phyloP scores from a whole-genome alignment of 176 grass and related monocot genomes.

The Aegilops speltoides region DNA sequence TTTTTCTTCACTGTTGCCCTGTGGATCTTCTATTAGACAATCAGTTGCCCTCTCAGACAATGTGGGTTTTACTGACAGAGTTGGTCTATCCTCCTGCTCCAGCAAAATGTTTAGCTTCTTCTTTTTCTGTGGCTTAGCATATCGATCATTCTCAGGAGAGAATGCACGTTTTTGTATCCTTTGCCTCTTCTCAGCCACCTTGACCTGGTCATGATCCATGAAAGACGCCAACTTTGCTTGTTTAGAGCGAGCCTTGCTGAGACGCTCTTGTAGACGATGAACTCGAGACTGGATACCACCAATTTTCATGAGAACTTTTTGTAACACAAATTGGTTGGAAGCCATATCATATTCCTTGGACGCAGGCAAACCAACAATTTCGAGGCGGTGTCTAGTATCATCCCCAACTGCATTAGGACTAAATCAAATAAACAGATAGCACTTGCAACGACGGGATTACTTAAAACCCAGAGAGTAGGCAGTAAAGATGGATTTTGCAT shows the following conservation, averaged over 20 bases:
- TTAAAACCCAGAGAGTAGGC: background rate
- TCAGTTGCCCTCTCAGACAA: conserved; percentile 9
- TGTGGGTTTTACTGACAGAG: conserved; percentile 1
- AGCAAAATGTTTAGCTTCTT: conserved; percentile 49
- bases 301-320: conserved; percentile 62
- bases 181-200: conserved; percentile 34
- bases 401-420: conserved; percentile 48
- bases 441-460: background rate
- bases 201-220: conserved; percentile 1
- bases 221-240: conserved; percentile 40
- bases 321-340: conserved; percentile 43
- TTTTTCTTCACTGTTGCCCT: background rate
- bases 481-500: conserved; percentile 19
- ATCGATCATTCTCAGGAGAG: conserved; percentile 24
- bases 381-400: conserved; percentile 45
- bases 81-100: conserved; percentile 32
- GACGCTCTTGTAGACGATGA: conserved; percentile 53
- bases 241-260: conserved; percentile 47
- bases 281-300: conserved; percentile 53
- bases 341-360: conserved; percentile 39
- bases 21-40: conserved; percentile 5
- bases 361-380: conserved; percentile 50
- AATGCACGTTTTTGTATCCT: conserved; percentile 37
- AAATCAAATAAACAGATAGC: conserved; percentile 30
- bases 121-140: conserved; percentile 42